phyloP scores from a whole-genome alignment of 2,329 filamentous ascomycete species.

The Penicillium verrucosum region DNA sequence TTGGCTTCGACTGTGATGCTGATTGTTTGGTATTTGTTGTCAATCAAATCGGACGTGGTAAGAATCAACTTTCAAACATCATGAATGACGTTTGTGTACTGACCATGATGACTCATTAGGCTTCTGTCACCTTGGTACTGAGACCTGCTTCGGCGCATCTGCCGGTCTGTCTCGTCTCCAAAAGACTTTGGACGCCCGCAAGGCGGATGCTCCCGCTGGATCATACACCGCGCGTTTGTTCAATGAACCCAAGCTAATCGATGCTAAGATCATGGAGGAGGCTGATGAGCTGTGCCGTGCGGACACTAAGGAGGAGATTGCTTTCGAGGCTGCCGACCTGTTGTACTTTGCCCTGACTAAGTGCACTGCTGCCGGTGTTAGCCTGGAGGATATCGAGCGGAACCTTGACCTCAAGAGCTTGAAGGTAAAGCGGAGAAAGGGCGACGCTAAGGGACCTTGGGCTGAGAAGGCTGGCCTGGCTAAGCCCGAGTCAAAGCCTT shows the following conservation, averaged over 20 bases:
- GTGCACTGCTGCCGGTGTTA: constrained; percentile 79
- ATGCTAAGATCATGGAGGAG: constrained; percentile 98
- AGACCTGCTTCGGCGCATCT: constrained; percentile 87
- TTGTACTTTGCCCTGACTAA: constrained; percentile 95
- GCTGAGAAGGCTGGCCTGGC: constrained; percentile 73
- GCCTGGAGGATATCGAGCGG: constrained; percentile 81
- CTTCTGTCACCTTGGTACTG: constrained; percentile 92
- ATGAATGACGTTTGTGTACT: constrained; percentile 8
- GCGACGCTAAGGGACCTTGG: constrained; percentile 93
- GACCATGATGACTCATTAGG: constrained; percentile 39
- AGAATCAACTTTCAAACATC: constrained; percentile 9
- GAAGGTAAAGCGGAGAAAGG: constrained; percentile 89
- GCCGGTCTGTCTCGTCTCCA: constrained; percentile 79
- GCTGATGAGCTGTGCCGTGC: constrained; percentile 92
- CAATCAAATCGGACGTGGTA: constrained; percentile 75
- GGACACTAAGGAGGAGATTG: constrained; percentile 74
- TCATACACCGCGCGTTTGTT: constrained; percentile 95
- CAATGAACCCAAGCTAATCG: constrained; percentile 81
- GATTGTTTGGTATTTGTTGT: constrained; percentile 91
- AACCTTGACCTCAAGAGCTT: constrained; percentile 92
- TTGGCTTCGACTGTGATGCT: constrained; percentile 87
- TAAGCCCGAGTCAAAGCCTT: constrained; percentile 27
- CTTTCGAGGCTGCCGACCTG: constrained; percentile 91
- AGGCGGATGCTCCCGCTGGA: constrained; percentile 75
- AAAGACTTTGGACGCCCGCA: constrained; percentile 78